phyloP scores from a whole-genome alignment of 176 grass and related monocot genomes.

The Cenchrus fungigraminus region DNA sequence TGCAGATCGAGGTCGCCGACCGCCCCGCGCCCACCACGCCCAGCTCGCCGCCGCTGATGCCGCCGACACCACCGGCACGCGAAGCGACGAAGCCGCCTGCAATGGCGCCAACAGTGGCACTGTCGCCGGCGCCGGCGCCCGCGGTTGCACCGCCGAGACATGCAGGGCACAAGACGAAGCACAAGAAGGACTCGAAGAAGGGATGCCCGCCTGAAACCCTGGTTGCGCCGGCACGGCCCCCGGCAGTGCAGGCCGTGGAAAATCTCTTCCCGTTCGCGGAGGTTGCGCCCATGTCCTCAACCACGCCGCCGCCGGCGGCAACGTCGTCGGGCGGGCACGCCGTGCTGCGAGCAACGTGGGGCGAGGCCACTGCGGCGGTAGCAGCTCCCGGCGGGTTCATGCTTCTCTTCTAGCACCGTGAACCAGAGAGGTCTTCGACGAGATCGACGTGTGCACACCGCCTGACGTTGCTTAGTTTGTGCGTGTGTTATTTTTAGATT shows the following conservation, averaged over 20 bases:
- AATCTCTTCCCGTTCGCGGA: conserved; percentile 23
- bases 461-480: not conserved
- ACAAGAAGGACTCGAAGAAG: conserved; percentile 12
- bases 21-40: conserved; percentile 39
- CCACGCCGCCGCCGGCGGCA: not conserved
- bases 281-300: conserved; percentile 35
- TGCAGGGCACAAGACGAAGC: conserved; percentile 34
- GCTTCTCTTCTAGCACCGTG: not conserved
- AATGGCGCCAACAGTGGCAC: not conserved
- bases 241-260: conserved; percentile 19
- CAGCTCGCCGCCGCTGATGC: conserved; percentile 36
- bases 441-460: not conserved
- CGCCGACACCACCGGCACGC: not conserved
- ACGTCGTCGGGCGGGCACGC: conserved; percentile 9
- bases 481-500: not conserved
- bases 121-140: conserved; percentile 14
- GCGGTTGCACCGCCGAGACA: not conserved
- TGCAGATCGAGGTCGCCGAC: conserved; percentile 57
- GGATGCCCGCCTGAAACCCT: conserved; percentile 13
- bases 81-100: not conserved
- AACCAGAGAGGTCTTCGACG: not conserved
- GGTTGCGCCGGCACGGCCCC: not conserved
- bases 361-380: not conserved
- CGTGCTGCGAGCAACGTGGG: not conserved
- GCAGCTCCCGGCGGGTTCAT: conserved; percentile 8